A percentile compares a stretch with the other conserved stretches of the same genome.
phyloP scores from a whole-genome alignment of 2,329 filamentous ascomycete species.

The Lasiodiplodia citricola region DNA sequence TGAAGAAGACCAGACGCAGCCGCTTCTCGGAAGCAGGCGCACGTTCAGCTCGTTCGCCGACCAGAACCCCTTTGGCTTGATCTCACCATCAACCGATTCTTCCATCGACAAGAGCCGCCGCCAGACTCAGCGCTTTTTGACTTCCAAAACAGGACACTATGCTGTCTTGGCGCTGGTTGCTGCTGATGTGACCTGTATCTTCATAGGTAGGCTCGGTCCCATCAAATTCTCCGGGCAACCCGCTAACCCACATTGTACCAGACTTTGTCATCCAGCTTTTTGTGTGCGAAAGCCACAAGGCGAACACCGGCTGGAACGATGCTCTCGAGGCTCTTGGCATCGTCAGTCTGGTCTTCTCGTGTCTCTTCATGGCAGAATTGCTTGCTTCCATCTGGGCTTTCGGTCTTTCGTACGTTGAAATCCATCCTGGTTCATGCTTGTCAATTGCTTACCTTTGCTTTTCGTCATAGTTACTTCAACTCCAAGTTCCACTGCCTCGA shows the following conservation, averaged over 20 bases:
- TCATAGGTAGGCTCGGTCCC: conserved; percentile 42
- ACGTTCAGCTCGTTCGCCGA: conserved; percentile 10
- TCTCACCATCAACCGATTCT: conserved; percentile 5
- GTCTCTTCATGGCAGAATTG: conserved; percentile 69
- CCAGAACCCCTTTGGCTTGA: neutral
- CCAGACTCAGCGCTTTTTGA: conserved; percentile 45
- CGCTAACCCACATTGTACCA: conserved; percentile 10
- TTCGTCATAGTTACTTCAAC: conserved; percentile 37
- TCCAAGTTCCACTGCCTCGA: conserved; percentile 67
- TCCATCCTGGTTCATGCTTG: conserved; percentile 14
- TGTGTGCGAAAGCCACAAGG: conserved; percentile 50
- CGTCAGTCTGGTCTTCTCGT: conserved; percentile 65
- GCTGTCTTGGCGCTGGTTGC: conserved; percentile 55
- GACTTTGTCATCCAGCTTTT: conserved; percentile 58
- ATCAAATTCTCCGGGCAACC: neutral
- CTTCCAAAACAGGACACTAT: conserved; percentile 57
- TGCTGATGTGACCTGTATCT: conserved; percentile 58
- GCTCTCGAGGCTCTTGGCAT: conserved; percentile 54
- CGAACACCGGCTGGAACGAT: conserved; percentile 39
- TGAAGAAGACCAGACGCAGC: conserved; percentile 19
- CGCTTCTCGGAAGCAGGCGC: conserved; percentile 19
- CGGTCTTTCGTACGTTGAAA: conserved; percentile 58
- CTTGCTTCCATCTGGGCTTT: conserved; percentile 65
- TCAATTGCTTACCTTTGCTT: neutral
- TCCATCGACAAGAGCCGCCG: conserved; percentile 28